Percentiles rank a stretch among this genome's conserved stretches.
These are phyloP conservation scores for Scedosporium dehoogii DNA, from an alignment of 2,329 filamentous ascomycete species.

Conservation along the genomic window DNA sequence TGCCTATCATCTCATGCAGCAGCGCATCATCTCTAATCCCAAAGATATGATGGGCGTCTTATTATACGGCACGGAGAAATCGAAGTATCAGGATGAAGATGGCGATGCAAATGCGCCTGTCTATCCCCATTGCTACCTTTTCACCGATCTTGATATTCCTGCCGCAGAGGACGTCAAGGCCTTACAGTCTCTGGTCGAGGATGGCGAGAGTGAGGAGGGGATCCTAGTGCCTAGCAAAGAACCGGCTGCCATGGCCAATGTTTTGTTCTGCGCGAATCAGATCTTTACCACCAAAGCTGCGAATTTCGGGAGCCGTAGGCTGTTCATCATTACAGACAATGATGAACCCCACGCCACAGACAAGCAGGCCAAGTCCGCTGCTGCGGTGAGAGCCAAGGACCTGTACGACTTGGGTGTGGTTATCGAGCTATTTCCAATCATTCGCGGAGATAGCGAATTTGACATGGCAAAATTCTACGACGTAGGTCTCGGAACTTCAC, in stretches of 20 bases:
- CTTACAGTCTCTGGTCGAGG: conserved; percentile 65
- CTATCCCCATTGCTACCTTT: conserved; percentile 88
- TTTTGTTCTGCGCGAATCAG: conserved; percentile 91
- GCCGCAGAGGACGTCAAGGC: conserved; percentile 78
- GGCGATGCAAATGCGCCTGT: conserved; percentile 48
- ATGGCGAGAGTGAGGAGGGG: conserved; percentile 60
- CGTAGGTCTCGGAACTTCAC: conserved; percentile 37
- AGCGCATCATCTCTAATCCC: conserved; percentile 93
- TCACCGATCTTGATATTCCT: conserved; percentile 80
- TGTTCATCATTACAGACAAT: conserved; percentile 96
- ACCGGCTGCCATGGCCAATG: conserved; percentile 69
- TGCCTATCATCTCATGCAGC: conserved; percentile 91
- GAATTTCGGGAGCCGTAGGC: conserved; percentile 81
- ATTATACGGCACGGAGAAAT: conserved; percentile 80
- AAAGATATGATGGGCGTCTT: conserved; percentile 96
- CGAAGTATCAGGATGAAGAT: conserved; percentile 64
- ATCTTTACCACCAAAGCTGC: conserved; percentile 92
- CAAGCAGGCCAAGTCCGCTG: conserved; percentile 63
- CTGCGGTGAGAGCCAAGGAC: conserved; percentile 84
- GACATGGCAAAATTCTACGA: conserved; percentile 85
- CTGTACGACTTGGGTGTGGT: conserved; percentile 85
- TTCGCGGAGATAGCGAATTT: conserved; percentile 59
- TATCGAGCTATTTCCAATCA: conserved; percentile 90
- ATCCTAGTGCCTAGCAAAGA: conserved; percentile 60
- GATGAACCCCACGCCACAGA: conserved; percentile 71